Evolutionary conservation across 805 yeast genomes (phyloP), one percentile per base, ranked within the genome.

Genomic region (Yamadazyma philogaea): DNA sequence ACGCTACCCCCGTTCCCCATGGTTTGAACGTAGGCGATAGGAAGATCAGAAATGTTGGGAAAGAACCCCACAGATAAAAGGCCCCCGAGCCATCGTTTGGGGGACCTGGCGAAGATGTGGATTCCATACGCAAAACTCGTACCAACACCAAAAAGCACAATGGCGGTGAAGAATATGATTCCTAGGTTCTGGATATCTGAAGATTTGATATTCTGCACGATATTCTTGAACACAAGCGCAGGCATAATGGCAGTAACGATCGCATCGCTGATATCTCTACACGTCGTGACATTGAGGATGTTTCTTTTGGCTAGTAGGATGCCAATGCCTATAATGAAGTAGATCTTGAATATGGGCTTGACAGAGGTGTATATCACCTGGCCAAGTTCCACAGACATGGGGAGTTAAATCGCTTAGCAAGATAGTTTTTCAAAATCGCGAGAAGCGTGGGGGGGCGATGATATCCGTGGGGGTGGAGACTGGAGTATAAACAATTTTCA

Each of bases 341-440:
- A 84, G 50, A 87, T 84, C 61, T 88, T 88, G 63, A 87, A 73
- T 44, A 87, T 82, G n/a, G 96, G 96, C 66, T 87, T 87, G 43
- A 84, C 82, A 0, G 95, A 79, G 18, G 87, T 75, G 64, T 84
- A 87, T 5, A 88, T 82, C 28, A 87, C 79, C 30, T 73, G 71
- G 14, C 93, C 91, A 24, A 82, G 52, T 2, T 72, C 50, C 10
- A 53, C 51, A 15, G 49, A 26, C 37, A 39, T 39, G 27, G 36
- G 31, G 36, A 16, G 19, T 19, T 8, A 21, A 14, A n/a, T 10
- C 21, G 35, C 14, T n/a, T 15, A 16, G 16, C 24, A n/a, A 17
- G 24, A 17, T n/a, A n/a, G n/a, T n/a, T n/a, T n/a, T n/a, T n/a
- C n/a, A n/a, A n/a, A n/a, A n/a, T n/a, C 14, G 34, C 20, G 22